Percentiles rank a stretch among this genome's conserved stretches.
Evolutionary conservation across 352 stramenopile species (phyloP).

Genomic region (Halophytophthora batemanensis): DNA sequence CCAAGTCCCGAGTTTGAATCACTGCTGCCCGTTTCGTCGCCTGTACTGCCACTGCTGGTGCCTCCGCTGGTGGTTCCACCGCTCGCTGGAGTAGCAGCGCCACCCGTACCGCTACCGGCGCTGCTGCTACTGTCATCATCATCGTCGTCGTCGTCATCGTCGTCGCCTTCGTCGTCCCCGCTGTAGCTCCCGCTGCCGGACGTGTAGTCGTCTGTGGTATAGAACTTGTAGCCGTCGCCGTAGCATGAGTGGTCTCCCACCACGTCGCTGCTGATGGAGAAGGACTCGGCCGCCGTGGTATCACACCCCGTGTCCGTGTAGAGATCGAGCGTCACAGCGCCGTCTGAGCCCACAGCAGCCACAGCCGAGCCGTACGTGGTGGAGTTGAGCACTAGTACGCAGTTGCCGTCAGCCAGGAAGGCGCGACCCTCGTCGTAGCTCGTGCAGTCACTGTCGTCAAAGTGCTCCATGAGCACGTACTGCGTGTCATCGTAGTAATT

Average conservation of each 20-base stretch:
- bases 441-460: neutral
- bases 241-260: slow-evolving; percentile 10
- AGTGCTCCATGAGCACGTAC: slow-evolving; percentile 33
- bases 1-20: slow-evolving; percentile 1
- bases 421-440: slow-evolving; percentile 7
- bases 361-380: slow-evolving; percentile 15
- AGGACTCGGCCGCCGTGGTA: neutral
- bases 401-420: slow-evolving; percentile 7
- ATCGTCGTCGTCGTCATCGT: too few species aligned
- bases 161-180: too few species aligned
- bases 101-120: too few species aligned
- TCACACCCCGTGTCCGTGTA: slow-evolving; percentile 2
- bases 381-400: slow-evolving; percentile 16
- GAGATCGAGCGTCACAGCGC: slow-evolving; percentile 1
- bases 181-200: slow-evolving; percentile 1
- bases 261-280: slow-evolving; percentile 1
- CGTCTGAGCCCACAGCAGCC: slow-evolving; percentile 1
- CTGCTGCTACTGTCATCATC: too few species aligned
- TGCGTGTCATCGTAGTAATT: slow-evolving; percentile 28
- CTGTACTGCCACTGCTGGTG: neutral
- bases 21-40: neutral
- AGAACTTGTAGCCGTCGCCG: slow-evolving; percentile 9
- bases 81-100: too few species aligned
- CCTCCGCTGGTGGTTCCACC: too few species aligned
- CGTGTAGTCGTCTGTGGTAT: slow-evolving; percentile 10